Conservation (phyloP, 2,329 filamentous ascomycete species). For the Trichoderma brevicompactum region DNA sequence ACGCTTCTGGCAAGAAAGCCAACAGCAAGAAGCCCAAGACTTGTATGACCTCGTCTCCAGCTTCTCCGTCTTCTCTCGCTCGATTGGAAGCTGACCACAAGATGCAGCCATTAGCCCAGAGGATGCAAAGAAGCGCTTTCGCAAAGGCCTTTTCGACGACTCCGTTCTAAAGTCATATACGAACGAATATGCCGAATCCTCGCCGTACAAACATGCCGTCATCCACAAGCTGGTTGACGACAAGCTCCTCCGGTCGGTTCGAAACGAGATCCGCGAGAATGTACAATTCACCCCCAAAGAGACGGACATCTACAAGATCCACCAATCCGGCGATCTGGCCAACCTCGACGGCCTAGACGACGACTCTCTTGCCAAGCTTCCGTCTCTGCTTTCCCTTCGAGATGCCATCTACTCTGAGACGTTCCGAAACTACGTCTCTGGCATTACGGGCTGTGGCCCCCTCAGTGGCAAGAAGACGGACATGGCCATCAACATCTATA, state of each 20-base stretch:
- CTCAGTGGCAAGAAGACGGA: slow-evolving; percentile 94
- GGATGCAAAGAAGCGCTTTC: slow-evolving; percentile 63
- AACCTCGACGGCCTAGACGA: slow-evolving; percentile 95
- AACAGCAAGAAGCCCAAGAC: slow-evolving; percentile 62
- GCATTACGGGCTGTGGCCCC: slow-evolving; percentile 82
- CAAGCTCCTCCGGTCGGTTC: slow-evolving; percentile 80
- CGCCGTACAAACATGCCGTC: slow-evolving; percentile 88
- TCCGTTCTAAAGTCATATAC: slow-evolving; percentile 63
- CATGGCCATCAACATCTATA: slow-evolving; percentile 99
- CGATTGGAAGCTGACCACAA: slow-evolving; percentile 28
- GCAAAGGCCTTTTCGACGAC: slow-evolving; percentile 67
- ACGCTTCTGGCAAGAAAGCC: slow-evolving; percentile 48
- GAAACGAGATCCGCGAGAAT: slow-evolving; percentile 84
- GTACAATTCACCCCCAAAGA: slow-evolving; percentile 98
- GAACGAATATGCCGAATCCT: slow-evolving; percentile 64
- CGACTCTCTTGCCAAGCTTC: slow-evolving; percentile 80
- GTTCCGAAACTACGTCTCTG: slow-evolving; percentile 87
- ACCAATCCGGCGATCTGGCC: slow-evolving; percentile 95
- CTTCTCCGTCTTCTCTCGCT: slow-evolving; percentile 17
- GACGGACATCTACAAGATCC: slow-evolving; percentile 99
- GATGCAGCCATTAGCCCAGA: slow-evolving; percentile 52
- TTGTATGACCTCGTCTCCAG: slow-evolving; percentile 42
- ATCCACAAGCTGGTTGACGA: slow-evolving; percentile 82
- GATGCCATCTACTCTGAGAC: slow-evolving; percentile 90
- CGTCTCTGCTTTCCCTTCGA: slow-evolving; percentile 87